A percentile compares a stretch with the other conserved stretches of the same genome.
phyloP scores from a whole-genome alignment of 75 land plant genomes.

The Cupressus sempervirens region DNA sequence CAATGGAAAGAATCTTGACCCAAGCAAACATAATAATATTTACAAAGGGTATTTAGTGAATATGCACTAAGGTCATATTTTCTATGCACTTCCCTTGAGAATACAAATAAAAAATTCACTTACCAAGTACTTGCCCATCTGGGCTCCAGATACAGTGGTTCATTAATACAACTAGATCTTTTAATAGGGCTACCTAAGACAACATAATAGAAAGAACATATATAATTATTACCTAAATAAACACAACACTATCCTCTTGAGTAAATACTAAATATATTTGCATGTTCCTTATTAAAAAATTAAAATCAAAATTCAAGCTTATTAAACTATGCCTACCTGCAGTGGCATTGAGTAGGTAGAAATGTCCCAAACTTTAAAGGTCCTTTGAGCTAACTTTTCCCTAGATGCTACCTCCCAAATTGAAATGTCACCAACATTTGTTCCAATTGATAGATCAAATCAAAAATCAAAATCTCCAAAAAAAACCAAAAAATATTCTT shows the following conservation, averaged over 20 bases:
- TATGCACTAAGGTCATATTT: neutral
- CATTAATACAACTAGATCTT: slow-evolving; percentile 62
- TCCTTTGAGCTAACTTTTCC: slow-evolving; percentile 59
- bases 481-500: neutral
- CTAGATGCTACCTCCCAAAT: slow-evolving; percentile 78
- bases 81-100: neutral
- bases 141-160: slow-evolving; percentile 77
- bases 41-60: neutral
- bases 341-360: slow-evolving; percentile 51
- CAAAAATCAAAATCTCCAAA: neutral
- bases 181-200: slow-evolving; percentile 50
- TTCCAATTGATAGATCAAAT: slow-evolving; percentile 56
- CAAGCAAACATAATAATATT: neutral
- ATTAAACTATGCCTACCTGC: slow-evolving; percentile 42
- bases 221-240: neutral
- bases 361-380: slow-evolving; percentile 86
- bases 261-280: neutral
- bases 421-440: slow-evolving; percentile 82
- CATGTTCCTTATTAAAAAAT: neutral
- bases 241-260: neutral
- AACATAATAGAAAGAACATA: neutral
- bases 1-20: neutral
- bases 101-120: neutral
- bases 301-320: neutral
- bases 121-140: slow-evolving; percentile 77